These are phyloP conservation scores for Eucalyptus grandis DNA, from an alignment of 345 rosid species.

Conservation along the genomic window DNA sequence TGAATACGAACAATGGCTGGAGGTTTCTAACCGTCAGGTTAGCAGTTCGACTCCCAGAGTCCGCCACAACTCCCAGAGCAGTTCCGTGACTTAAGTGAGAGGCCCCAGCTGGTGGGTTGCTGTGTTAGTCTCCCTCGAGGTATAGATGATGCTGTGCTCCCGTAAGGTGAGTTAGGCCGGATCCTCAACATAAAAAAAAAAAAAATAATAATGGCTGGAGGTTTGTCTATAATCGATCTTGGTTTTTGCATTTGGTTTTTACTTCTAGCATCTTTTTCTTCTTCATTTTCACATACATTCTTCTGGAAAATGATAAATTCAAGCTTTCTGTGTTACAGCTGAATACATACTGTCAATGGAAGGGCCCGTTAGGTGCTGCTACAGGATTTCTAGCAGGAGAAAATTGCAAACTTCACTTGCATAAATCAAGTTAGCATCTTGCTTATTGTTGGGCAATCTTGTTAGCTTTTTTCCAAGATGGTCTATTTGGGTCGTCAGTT, in stretches of 20 bases:
- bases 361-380: background rate
- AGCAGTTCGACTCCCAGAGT: too few relatives aligned
- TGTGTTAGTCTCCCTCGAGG: fast-evolving
- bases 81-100: fast-evolving
- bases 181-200: too few relatives aligned
- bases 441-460: background rate
- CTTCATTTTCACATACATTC: background rate
- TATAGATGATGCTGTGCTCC: too few relatives aligned
- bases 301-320: background rate
- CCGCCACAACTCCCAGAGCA: too few relatives aligned
- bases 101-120: fast-evolving
- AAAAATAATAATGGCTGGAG: fast-evolving
- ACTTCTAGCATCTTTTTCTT: background rate
- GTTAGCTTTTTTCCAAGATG: background rate
- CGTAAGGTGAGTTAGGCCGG: too few relatives aligned
- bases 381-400: background rate
- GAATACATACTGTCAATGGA: background rate
- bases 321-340: background rate
- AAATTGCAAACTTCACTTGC: background rate
- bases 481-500: background rate
- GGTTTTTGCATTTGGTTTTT: too few relatives aligned
- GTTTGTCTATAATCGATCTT: too few relatives aligned
- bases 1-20: too few relatives aligned
- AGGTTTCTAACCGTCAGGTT: fast-evolving
- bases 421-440: background rate